Evolutionary conservation across 2,329 filamentous ascomycete species (phyloP).

Genomic region (Trichoderma simmonsii): DNA sequence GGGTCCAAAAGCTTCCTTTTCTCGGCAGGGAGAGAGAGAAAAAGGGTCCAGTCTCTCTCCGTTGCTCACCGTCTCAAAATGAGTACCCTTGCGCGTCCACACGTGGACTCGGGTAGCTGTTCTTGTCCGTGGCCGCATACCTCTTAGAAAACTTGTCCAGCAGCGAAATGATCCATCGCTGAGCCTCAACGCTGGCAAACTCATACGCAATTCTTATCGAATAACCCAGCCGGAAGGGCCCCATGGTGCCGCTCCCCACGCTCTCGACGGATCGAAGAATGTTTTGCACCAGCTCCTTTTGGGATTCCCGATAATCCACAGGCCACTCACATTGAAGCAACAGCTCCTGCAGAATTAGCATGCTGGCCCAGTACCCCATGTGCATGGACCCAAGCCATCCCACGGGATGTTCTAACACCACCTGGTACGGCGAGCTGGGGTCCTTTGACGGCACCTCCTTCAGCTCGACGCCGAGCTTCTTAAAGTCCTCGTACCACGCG

Average conservation of each 20-base stretch:
- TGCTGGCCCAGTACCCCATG: constrained; percentile 38
- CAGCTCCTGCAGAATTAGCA: constrained; percentile 40
- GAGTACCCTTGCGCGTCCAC: constrained; percentile 23
- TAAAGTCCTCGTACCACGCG: constrained; percentile 33
- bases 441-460: constrained; percentile 30
- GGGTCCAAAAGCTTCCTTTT: not conserved
- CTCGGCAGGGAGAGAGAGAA: not conserved
- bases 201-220: constrained; percentile 39
- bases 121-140: constrained; percentile 34
- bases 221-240: constrained; percentile 39
- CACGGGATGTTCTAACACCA: constrained; percentile 31
- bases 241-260: constrained; percentile 37
- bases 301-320: constrained; percentile 27
- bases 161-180: constrained; percentile 34
- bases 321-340: constrained; percentile 33
- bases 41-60: not conserved
- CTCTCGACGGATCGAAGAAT: constrained; percentile 40
- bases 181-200: constrained; percentile 33
- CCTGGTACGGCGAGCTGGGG: constrained; percentile 33
- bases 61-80: not conserved
- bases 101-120: constrained; percentile 28
- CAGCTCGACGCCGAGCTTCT: constrained; percentile 25
- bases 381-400: constrained; percentile 36
- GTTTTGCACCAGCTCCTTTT: constrained; percentile 28
- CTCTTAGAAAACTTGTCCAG: constrained; percentile 31